Percentiles rank a stretch among this genome's conserved stretches.
phyloP scores from a whole-genome alignment of 495 filamentous ascomycete species.

The Alectoria sarmentosa region DNA sequence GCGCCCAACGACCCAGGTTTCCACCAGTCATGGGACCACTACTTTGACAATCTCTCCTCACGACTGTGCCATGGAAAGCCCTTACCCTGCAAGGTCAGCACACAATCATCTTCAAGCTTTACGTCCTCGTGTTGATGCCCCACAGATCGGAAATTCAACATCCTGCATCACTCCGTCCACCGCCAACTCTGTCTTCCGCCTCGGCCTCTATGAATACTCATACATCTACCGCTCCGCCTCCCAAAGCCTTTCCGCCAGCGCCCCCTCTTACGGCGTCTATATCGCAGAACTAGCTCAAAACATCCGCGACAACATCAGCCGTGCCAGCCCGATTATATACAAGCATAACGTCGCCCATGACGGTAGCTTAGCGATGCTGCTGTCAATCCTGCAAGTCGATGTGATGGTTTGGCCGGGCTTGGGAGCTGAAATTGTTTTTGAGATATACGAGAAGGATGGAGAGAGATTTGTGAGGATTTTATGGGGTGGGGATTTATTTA shows the following conservation, averaged over 20 bases:
- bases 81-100: conserved; percentile 47
- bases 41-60: conserved; percentile 66
- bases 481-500: conserved; percentile 54
- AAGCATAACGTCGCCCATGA: conserved; percentile 66
- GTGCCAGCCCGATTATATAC: conserved; percentile 35
- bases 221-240: conserved; percentile 57
- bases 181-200: conserved; percentile 55
- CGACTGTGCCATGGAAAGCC: conserved; percentile 59
- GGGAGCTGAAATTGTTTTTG: conserved; percentile 63
- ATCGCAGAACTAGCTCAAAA: conserved; percentile 56
- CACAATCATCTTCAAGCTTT: neutral
- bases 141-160: conserved; percentile 30
- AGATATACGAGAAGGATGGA: conserved; percentile 43
- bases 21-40: conserved; percentile 60
- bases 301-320: conserved; percentile 40
- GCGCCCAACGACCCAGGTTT: conserved; percentile 46
- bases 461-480: conserved; percentile 48
- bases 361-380: conserved; percentile 53
- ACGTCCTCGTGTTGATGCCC: neutral
- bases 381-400: conserved; percentile 57
- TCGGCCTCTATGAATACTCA: conserved; percentile 65
- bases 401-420: conserved; percentile 71
- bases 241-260: conserved; percentile 46
- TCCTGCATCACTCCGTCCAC: conserved; percentile 49
- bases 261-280: conserved; percentile 53